phyloP scores from a whole-genome alignment of 495 filamentous ascomycete genomes.

The Hypoxylon fuscum region DNA sequence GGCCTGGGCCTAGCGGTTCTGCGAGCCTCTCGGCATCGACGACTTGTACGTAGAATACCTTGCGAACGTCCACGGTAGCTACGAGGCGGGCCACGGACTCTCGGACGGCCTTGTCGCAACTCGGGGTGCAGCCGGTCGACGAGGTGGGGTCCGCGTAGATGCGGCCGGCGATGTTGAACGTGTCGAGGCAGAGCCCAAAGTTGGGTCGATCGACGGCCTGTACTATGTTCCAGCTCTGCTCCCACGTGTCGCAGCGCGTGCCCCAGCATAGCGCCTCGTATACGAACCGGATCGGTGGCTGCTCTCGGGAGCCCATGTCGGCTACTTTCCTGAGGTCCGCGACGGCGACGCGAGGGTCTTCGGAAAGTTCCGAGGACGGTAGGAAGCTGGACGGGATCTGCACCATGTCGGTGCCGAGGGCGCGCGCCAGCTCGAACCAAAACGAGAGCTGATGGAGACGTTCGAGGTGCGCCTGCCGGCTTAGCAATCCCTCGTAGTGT shows the following conservation, averaged over 20 bases:
- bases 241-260: constrained; percentile 76
- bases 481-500: constrained; percentile 79
- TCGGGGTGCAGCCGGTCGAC: constrained; percentile 59
- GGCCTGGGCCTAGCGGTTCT: constrained; percentile 66
- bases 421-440: constrained; percentile 74
- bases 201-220: constrained; percentile 71
- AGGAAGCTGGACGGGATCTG: constrained; percentile 80
- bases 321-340: constrained; percentile 71
- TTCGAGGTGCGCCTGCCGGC: constrained; percentile 66
- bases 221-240: constrained; percentile 75
- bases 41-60: constrained; percentile 83
- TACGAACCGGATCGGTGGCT: constrained; percentile 71
- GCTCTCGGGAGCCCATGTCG: constrained; percentile 65
- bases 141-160: constrained; percentile 76
- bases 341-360: constrained; percentile 67
- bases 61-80: constrained; percentile 65
- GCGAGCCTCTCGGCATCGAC: constrained; percentile 75
- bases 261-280: constrained; percentile 83
- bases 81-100: constrained; percentile 67
- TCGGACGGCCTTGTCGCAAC: constrained; percentile 66
- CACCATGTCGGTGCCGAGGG: constrained; percentile 74
- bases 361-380: constrained; percentile 62
- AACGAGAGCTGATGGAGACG: constrained; percentile 69
- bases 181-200: constrained; percentile 82
- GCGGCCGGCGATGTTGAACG: constrained; percentile 80